Evolutionary conservation across 768 basidiomycete genomes (phyloP).

Genomic region (Trametes meyenii): DNA sequence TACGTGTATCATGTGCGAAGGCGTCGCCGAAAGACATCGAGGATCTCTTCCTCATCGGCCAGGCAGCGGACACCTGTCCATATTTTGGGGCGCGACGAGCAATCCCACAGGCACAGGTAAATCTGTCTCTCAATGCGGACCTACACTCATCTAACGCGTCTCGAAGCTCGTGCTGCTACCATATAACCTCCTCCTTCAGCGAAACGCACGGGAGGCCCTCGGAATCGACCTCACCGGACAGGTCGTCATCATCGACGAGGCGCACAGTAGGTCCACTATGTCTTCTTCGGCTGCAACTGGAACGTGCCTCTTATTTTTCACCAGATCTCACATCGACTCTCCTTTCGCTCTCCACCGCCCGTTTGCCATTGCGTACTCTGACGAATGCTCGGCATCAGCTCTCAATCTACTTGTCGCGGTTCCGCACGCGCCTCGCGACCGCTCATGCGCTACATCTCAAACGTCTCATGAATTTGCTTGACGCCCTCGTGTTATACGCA

Average conservation of each 20-base stretch:
- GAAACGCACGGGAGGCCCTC: slow-evolving; percentile 80
- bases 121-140: slow-evolving; percentile 21
- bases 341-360: slow-evolving; percentile 79
- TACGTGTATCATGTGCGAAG: slow-evolving; percentile 41
- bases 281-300: not conserved
- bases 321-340: slow-evolving; percentile 88
- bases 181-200: slow-evolving; percentile 89
- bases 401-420: slow-evolving; percentile 72
- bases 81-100: slow-evolving; percentile 92
- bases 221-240: slow-evolving; percentile 86
- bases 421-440: slow-evolving; percentile 74
- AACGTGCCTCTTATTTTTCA: not conserved
- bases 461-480: slow-evolving; percentile 74
- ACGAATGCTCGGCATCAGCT: slow-evolving; percentile 73
- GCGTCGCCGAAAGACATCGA: slow-evolving; percentile 93
- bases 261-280: slow-evolving; percentile 72
- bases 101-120: slow-evolving; percentile 88
- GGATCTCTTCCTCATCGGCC: slow-evolving; percentile 79
- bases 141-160: not conserved
- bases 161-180: slow-evolving; percentile 85
- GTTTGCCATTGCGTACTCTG: slow-evolving; percentile 60
- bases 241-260: slow-evolving; percentile 92
- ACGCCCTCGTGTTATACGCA: slow-evolving; percentile 63
- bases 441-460: slow-evolving; percentile 78
- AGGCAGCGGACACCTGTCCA: slow-evolving; percentile 73